Conservation (phyloP, 2,329 filamentous ascomycete species). For the Madurella mycetomatis region DNA sequence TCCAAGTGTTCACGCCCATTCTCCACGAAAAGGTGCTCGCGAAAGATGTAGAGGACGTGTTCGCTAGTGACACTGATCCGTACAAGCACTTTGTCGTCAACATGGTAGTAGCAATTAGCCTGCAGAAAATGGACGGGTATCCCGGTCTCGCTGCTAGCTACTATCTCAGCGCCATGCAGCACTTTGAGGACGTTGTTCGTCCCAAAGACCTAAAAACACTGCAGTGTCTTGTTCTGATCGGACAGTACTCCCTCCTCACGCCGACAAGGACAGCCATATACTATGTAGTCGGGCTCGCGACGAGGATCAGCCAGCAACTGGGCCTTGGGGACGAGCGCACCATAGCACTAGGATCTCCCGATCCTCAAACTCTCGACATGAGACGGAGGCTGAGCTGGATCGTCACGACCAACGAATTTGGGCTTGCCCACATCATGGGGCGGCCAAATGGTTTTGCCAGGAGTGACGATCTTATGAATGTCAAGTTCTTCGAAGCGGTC, state of each 20-base stretch:
- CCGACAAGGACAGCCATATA: conserved; percentile 90
- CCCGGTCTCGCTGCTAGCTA: conserved; percentile 94
- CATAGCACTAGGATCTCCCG: conserved; percentile 60
- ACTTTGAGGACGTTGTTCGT: conserved; percentile 75
- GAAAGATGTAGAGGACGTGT: conserved; percentile 74
- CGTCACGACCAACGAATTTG: conserved; percentile 81
- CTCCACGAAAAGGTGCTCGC: conserved; percentile 79
- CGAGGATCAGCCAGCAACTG: conserved; percentile 82
- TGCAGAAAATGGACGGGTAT: conserved; percentile 89
- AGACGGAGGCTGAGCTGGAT: conserved; percentile 84
- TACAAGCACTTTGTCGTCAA: conserved; percentile 85
- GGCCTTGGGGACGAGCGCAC: conserved; percentile 87
- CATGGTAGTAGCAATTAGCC: conserved; percentile 89
- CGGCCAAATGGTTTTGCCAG: conserved; percentile 82
- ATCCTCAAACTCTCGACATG: conserved; percentile 81
- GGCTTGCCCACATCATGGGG: conserved; percentile 81
- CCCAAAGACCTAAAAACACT: conserved; percentile 88
- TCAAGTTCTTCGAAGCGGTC: conserved; percentile 76
- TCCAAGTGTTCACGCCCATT: conserved; percentile 81
- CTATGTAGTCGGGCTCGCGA: conserved; percentile 84
- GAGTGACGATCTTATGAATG: conserved; percentile 75
- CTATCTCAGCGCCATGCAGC: conserved; percentile 82
- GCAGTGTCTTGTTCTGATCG: conserved; percentile 83
- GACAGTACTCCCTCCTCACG: conserved; percentile 86
- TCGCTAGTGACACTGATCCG: conserved; percentile 67